Percentiles rank a stretch among this genome's conserved stretches.
Evolutionary conservation across 208 protist species (phyloP).

Genomic region (Trypanosomatidae sp.): DNA sequence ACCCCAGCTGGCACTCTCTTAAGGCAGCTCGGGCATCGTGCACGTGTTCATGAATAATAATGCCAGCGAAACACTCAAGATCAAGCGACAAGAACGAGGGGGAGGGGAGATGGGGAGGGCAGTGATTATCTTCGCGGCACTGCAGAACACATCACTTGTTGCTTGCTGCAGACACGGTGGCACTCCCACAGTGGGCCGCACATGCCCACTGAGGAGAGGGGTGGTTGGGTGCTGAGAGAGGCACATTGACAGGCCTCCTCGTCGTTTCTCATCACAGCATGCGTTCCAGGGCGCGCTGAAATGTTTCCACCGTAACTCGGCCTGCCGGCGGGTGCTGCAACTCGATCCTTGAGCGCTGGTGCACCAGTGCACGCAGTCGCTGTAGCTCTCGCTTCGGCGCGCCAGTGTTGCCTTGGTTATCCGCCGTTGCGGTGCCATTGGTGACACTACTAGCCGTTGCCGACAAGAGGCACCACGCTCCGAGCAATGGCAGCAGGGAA

Average conservation of each 20-base stretch:
- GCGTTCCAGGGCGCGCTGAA: constrained; percentile 34
- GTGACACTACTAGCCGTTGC: neutral
- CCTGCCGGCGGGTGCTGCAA: constrained; percentile 10
- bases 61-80: neutral
- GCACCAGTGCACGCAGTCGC: constrained; percentile 13
- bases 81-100: neutral
- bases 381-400: constrained; percentile 6
- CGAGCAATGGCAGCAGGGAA: constrained; percentile 51
- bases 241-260: neutral
- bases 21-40: no score
- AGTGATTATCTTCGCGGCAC: neutral
- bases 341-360: constrained; percentile 13
- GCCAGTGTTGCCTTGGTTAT: neutral
- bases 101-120: neutral
- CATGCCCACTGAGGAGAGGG: neutral
- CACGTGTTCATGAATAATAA: neutral
- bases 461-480: constrained; percentile 39
- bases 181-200: neutral
- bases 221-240: neutral
- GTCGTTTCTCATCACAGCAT: constrained; percentile 5
- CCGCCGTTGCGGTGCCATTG: neutral
- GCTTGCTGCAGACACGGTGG: neutral
- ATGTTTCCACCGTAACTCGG: constrained; percentile 25
- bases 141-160: neutral
- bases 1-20: neutral